Conservation (phyloP, 495 filamentous ascomycete genomes). For the Letharia columbiana region DNA sequence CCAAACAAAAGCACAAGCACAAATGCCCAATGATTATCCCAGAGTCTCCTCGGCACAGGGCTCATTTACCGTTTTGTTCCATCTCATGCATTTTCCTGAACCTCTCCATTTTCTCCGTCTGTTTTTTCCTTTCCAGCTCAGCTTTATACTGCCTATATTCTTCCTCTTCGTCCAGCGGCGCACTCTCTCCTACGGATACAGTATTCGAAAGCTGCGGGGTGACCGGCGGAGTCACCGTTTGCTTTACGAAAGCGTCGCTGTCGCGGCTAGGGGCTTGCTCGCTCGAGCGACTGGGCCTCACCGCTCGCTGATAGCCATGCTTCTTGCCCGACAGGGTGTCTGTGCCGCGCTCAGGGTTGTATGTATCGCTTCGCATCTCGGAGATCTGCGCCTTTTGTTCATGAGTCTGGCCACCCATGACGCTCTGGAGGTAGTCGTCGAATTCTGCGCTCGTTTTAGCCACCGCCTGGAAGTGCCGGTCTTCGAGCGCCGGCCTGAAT, state of each 20-base stretch:
- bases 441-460: conserved; percentile 13
- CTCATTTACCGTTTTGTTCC: background rate
- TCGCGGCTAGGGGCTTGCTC: background rate
- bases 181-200: background rate
- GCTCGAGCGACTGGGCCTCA: background rate
- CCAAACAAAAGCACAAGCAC: background rate
- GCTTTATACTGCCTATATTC: background rate
- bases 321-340: background rate
- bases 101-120: background rate
- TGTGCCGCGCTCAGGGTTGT: background rate
- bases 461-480: conserved; percentile 9
- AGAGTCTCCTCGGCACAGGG: background rate
- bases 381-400: background rate
- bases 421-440: conserved; percentile 16
- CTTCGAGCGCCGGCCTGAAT: background rate
- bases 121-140: background rate
- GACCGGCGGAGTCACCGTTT: background rate
- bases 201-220: background rate
- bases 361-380: background rate
- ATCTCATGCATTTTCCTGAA: background rate
- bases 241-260: background rate
- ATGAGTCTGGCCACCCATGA: conserved; percentile 3
- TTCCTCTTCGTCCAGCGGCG: background rate
- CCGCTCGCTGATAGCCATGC: background rate
- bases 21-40: background rate